A percentile compares a stretch with the other conserved stretches of the same genome.
phyloP scores from a whole-genome alignment of 1,139 yeast species.

The Yamadazyma trypodendri region DNA sequence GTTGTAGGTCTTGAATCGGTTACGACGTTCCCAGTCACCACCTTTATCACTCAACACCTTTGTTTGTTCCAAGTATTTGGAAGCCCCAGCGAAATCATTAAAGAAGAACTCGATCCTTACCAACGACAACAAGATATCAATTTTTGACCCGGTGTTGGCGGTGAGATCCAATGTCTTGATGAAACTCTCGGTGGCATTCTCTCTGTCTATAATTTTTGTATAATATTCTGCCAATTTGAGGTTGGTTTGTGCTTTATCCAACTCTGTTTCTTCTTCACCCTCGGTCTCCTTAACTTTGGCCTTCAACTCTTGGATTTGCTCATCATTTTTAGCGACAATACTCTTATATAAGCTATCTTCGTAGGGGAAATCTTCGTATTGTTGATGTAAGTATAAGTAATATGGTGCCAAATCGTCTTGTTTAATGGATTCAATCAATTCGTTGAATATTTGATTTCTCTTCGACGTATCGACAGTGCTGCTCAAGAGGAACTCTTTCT shows the following conservation, averaged over 20 bases:
- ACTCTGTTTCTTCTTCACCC: slow-evolving; percentile 86
- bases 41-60: slow-evolving; percentile 85
- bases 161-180: slow-evolving; percentile 76
- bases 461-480: slow-evolving; percentile 27
- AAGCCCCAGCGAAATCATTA: slow-evolving; percentile 69
- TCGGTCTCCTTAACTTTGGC: slow-evolving; percentile 70
- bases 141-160: slow-evolving; percentile 85
- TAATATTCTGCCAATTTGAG: slow-evolving; percentile 85
- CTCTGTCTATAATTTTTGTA: slow-evolving; percentile 77
- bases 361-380: slow-evolving; percentile 48
- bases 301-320: slow-evolving; percentile 55
- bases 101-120: slow-evolving; percentile 86
- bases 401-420: slow-evolving; percentile 78
- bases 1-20: slow-evolving; percentile 85
- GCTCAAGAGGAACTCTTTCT: slow-evolving; percentile 64
- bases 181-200: slow-evolving; percentile 70
- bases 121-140: slow-evolving; percentile 79
- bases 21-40: slow-evolving; percentile 99
- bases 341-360: slow-evolving; percentile 57
- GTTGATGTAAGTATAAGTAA: slow-evolving; percentile 64
- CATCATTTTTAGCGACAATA: slow-evolving; percentile 54
- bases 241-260: slow-evolving; percentile 76
- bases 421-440: slow-evolving; percentile 54
- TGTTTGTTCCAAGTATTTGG: slow-evolving; percentile 72
- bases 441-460: slow-evolving; percentile 38